Evolutionary conservation across 2,329 filamentous ascomycete species (phyloP), one percentile per base, ranked within the genome.

Genomic region (Penicillium hordei): DNA sequence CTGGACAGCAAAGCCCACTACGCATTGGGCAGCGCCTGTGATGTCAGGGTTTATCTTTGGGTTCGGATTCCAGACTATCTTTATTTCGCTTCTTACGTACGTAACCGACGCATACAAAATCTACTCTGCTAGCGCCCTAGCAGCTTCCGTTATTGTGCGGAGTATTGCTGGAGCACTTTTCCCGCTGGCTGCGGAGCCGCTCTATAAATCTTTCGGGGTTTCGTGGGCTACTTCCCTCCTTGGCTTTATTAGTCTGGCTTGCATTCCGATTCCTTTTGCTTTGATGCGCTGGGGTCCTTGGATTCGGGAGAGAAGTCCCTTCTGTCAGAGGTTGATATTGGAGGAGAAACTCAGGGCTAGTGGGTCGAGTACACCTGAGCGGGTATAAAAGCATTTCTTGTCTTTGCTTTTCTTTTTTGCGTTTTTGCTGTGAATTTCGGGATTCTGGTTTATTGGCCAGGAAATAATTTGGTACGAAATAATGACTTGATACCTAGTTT

Each of bases 91-190:
- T 27, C 73, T 88, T 21, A 87, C 87, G 63, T 88, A 88, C 65
- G 77, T 88, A 15, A 85, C 83, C 33, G 86, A 89, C 64, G 85
- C 86, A n/a, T 89, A 89, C 71, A 82, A 85, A 62, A 81, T 86
- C 45, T 89, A 83, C 65, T 84, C 86, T 0, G 83, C 83, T 1
- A 82, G 79, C 19, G 83, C 82, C 3, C 77, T 83, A 53, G 82
- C 82, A 0, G 81, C 82, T 0, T 75, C 81, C 0, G 80, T 78
- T 5, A 80, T 79, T 48, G 73, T 76, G 48, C 77, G 83, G 4
- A 82, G 78, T 25, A 66, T 83, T 3, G 72, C 83, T 10, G 83
- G 82, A 1, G 80, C 80, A 0, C 74, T 86, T 1, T 76, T 89
- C 45, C 86, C 86, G 4, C 75, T 89, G 13, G 76, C 75, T 8